Evolutionary conservation across 257 asterid genomes (phyloP).

Genomic region (Nicotiana knightiana): DNA sequence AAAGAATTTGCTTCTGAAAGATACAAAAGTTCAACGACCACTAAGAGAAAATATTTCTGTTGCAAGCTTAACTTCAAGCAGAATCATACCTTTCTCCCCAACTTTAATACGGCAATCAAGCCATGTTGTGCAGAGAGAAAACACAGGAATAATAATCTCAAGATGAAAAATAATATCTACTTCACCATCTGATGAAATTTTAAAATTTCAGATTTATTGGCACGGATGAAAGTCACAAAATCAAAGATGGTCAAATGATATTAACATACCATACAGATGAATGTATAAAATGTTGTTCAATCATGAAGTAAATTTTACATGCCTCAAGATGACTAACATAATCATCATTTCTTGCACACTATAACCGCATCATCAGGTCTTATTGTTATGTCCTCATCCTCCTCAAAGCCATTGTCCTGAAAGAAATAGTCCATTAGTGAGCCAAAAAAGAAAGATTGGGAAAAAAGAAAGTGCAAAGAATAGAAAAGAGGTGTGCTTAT

Average conservation of each 20-base stretch:
- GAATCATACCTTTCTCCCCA: conserved; percentile 61
- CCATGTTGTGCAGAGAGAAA: conserved; percentile 93
- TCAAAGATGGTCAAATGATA: not conserved
- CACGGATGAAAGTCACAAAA: conserved; percentile 3
- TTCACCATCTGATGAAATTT: conserved; percentile 40
- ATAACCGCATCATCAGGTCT: conserved; percentile 71
- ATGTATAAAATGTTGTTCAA: not conserved
- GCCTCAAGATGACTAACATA: conserved; percentile 88
- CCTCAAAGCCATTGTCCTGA: conserved; percentile 68
- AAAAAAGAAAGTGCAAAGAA: too few relatives aligned
- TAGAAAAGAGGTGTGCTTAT: too few relatives aligned
- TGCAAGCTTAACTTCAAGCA: not conserved
- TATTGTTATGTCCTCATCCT: conserved; percentile 44
- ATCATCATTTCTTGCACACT: conserved; percentile 84
- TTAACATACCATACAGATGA: not conserved
- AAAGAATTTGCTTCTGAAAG: not conserved
- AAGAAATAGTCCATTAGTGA: not conserved
- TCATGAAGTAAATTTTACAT: conserved; percentile 25
- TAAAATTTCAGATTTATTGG: conserved; percentile 70
- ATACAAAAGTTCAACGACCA: not conserved
- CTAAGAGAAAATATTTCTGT: not conserved
- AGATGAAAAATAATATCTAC: conserved; percentile 72
- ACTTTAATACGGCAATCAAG: conserved; percentile 80
- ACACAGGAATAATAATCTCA: conserved; percentile 71
- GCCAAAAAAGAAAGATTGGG: too few relatives aligned